Percentiles rank a stretch among this genome's conserved stretches.
Conservation (phyloP, 306 rosid species). For the Ormosia emarginata region DNA sequence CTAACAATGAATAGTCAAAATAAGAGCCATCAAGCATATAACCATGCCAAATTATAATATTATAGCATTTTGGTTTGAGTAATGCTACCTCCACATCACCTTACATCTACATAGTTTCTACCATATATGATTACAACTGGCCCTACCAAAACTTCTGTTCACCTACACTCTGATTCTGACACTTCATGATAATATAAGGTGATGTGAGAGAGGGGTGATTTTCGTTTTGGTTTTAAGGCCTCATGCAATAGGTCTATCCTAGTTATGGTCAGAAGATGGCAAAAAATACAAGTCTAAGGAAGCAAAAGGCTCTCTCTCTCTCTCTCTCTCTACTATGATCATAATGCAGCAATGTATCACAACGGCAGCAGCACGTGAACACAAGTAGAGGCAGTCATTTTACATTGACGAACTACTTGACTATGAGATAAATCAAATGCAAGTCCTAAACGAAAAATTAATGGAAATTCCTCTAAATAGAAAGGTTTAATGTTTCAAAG, state of each 20-base stretch:
- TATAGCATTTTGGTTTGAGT: not conserved
- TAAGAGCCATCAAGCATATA: not conserved
- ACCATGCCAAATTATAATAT: not conserved
- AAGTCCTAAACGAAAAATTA: not conserved
- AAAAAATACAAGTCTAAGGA: not conserved
- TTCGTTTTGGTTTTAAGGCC: not conserved
- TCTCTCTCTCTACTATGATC: no score
- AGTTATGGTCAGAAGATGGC: not conserved
- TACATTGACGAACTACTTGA: no score
- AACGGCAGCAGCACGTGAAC: not conserved
- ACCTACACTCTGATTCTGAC: not conserved
- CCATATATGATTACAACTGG: not conserved
- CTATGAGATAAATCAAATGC: no score
- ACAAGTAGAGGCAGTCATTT: no score
- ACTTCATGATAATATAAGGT: not conserved
- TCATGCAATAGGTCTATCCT: not conserved
- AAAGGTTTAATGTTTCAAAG: not conserved
- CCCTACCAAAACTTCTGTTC: not conserved
- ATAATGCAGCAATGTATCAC: not conserved
- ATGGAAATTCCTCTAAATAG: not conserved
- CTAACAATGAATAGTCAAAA: conserved; percentile 35
- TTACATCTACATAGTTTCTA: not conserved
- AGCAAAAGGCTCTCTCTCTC: not conserved
- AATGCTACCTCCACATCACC: not conserved
- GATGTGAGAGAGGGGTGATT: not conserved